Base-by-base conservation (phyloP, 2,329 filamentous ascomycete species). In the Juglanconis oblonga region DNA sequence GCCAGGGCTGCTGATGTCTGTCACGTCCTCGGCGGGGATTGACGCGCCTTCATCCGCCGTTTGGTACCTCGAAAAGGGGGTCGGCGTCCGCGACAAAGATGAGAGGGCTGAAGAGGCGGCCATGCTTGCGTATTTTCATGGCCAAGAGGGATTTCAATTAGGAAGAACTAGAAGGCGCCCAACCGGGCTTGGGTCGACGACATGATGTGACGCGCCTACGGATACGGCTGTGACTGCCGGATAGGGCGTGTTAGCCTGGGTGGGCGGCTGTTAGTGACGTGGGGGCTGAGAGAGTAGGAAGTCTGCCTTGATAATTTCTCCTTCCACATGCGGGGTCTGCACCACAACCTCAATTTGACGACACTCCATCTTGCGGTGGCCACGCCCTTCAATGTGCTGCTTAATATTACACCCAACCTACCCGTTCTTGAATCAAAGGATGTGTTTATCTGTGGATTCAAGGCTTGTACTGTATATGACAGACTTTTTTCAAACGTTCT, bases 61-160 rank as follows among this genome's bases (percentile, higher is more conserved):
- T 3, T 54, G 56, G 14, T 48, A 62, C 9, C 24, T 50, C 29
- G 61, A 61, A 14, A 40, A 55, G 11, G 62, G 62, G 6, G 61
- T 73, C 42, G 64, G 58, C 42, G 66, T 62, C 38, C 57, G 63
- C 2, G 66, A 73, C 6, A 54, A 56, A 31, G 62, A 70, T 31
- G 51, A 49, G 17, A 64, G 65, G 55, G 69, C 68, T 5, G 71
- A 72, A 50, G 66, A 68, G n/a, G 59, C 72, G 61, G 66, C 66
- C 38, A 67, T 74, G 45, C 31, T 57, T 47, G 14, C 24, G 3
- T 31, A 51, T 31, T 44, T 10, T 44, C 48, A 36, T 62, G 13
- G 33, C 52, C 50, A 17, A 48, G 29, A 24, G 33, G 33, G 10
- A 29, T 1, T 14, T 29, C 24, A 24, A 36, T 33, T 14, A 48